A percentile compares a stretch with the other conserved stretches of the same genome.
These are phyloP conservation scores for Metschnikowia vanudenii DNA, from an alignment of 805 yeast genomes.

Conservation along the genomic window DNA sequence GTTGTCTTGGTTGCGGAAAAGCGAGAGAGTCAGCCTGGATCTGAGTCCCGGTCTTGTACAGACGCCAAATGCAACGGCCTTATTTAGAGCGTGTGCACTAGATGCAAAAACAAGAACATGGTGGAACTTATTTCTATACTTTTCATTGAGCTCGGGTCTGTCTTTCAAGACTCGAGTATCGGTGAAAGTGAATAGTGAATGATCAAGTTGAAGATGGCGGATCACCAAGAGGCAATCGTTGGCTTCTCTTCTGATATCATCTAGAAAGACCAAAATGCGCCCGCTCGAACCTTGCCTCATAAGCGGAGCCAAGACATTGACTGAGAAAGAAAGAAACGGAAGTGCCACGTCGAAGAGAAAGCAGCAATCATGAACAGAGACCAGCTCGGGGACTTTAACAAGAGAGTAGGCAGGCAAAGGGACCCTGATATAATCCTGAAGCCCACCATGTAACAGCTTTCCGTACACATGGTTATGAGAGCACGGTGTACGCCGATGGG, in stretches of 20 bases:
- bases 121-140: conserved; percentile 12
- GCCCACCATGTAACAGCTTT: conserved; percentile 37
- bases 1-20: conserved; percentile 2
- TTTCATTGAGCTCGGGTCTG: conserved; percentile 3
- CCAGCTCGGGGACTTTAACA: conserved; percentile 28
- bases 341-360: conserved; percentile 33
- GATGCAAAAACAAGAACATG: conserved; percentile 18
- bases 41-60: background rate
- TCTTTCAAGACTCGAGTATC: conserved; percentile 8
- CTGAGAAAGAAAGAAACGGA: conserved; percentile 34
- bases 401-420: conserved; percentile 25
- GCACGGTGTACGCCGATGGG: conserved; percentile 25
- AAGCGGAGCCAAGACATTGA: conserved; percentile 16
- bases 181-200: conserved; percentile 17
- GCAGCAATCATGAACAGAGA: conserved; percentile 38
- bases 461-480: conserved; percentile 29
- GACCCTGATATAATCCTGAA: conserved; percentile 36
- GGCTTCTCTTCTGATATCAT: conserved; percentile 29
- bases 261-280: conserved; percentile 29
- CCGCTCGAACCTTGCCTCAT: conserved; percentile 8
- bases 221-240: conserved; percentile 39
- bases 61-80: conserved; percentile 7
- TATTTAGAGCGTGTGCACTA: conserved; percentile 2
- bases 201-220: conserved; percentile 24
- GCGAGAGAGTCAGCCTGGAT: conserved; percentile 4